Percentiles rank a stretch among this genome's conserved stretches.
Conservation (phyloP, 495 filamentous ascomycete genomes). For the Parachaetomium inaequale region DNA sequence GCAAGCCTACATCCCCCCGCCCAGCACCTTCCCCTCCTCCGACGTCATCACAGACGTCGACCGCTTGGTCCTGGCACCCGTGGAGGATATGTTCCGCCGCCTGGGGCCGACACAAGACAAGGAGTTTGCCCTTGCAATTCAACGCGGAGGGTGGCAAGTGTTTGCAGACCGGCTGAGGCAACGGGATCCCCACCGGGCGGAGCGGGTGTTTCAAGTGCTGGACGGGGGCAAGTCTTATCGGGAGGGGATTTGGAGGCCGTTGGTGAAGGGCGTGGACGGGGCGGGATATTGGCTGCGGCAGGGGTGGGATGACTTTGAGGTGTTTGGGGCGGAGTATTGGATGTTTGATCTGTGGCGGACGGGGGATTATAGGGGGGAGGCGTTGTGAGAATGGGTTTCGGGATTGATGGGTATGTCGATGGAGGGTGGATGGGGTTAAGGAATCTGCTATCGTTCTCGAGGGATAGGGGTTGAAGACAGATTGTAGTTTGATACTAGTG, state of each 20-base stretch:
- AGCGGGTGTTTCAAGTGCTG: neutral
- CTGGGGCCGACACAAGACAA: neutral
- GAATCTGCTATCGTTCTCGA: too few relatives aligned
- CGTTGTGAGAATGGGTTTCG: neutral
- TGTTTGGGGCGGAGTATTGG: neutral
- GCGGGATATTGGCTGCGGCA: neutral
- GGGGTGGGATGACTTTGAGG: conserved; percentile 3
- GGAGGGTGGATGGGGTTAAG: too few relatives aligned
- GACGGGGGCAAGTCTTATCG: neutral
- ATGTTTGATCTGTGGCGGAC: neutral
- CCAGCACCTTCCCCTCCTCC: neutral
- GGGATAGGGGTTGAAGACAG: too few relatives aligned
- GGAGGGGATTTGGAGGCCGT: neutral
- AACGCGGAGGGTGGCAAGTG: conserved; percentile 8
- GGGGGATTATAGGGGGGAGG: neutral
- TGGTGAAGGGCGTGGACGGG: neutral
- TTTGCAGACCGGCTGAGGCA: neutral
- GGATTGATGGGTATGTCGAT: too few relatives aligned
- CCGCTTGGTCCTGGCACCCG: neutral
- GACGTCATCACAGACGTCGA: conserved; percentile 2
- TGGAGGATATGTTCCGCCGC: conserved; percentile 8
- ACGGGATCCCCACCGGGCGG: neutral
- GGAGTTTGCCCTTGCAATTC: conserved; percentile 5
- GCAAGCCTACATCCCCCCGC: neutral
- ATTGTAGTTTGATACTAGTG: too few relatives aligned